These are phyloP conservation scores for Basipetospora chlamydospora DNA, from an alignment of 2,329 filamentous ascomycete genomes.

Conservation along the genomic window DNA sequence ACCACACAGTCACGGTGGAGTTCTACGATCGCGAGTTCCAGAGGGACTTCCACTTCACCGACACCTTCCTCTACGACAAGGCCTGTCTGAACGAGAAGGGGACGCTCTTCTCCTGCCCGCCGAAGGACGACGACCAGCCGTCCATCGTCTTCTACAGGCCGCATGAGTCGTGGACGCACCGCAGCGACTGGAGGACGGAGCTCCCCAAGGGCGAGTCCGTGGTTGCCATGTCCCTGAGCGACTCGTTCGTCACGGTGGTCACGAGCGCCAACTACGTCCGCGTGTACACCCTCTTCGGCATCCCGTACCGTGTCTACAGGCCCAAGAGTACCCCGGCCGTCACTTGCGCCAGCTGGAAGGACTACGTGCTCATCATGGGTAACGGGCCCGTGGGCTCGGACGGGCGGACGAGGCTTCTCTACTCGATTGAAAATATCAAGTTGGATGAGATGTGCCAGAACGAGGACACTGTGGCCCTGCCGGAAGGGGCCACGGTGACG, in stretches of 20 bases:
- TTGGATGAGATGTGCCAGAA: conserved; percentile 88
- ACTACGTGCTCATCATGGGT: conserved; percentile 92
- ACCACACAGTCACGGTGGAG: conserved; percentile 89
- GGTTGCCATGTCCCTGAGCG: conserved; percentile 76
- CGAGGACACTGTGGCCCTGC: conserved; percentile 78
- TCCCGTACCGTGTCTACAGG: conserved; percentile 76
- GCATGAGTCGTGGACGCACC: conserved; percentile 89
- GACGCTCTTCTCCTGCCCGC: conserved; percentile 69
- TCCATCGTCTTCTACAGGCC: conserved; percentile 91
- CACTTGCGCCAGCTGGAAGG: conserved; percentile 83
- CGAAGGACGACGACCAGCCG: conserved; percentile 42
- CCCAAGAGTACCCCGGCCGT: conserved; percentile 85
- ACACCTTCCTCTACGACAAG: conserved; percentile 91
- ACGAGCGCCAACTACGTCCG: conserved; percentile 81
- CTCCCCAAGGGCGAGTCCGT: conserved; percentile 81
- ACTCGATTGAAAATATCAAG: conserved; percentile 91
- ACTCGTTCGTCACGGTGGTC: conserved; percentile 79
- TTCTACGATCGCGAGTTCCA: conserved; percentile 93
- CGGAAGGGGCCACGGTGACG: conserved; percentile 56
- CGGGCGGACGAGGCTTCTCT: conserved; percentile 64
- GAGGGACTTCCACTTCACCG: conserved; percentile 93
- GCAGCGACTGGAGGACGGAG: conserved; percentile 78
- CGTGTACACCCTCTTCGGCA: conserved; percentile 83
- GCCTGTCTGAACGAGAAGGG: conserved; percentile 81
- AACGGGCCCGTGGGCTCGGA: conserved; percentile 76